phyloP scores from a whole-genome alignment of 805 yeast genomes.

The Wickerhamiella domercqiae region DNA sequence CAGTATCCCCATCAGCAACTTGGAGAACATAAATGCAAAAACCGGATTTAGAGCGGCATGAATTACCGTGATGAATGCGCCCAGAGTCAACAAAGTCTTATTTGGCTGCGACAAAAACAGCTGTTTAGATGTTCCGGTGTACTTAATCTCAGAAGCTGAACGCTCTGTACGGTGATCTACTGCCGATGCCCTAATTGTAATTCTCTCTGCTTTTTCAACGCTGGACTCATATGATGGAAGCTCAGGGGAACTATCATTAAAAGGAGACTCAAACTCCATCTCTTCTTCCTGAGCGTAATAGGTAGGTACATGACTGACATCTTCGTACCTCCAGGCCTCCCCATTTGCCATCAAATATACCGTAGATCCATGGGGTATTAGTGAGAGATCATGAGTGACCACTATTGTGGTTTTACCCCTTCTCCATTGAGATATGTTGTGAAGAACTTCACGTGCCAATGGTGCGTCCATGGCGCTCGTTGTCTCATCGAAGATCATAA shows the following conservation, averaged over 20 bases:
- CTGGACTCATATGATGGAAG: background rate
- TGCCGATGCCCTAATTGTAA: too few relatives aligned
- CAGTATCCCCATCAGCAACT: constrained; percentile 48
- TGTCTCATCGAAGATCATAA: constrained; percentile 74
- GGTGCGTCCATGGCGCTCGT: constrained; percentile 60
- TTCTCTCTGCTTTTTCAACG: constrained; percentile 1
- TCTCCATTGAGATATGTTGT: constrained; percentile 45
- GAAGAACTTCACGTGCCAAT: constrained; percentile 33
- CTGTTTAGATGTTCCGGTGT: background rate
- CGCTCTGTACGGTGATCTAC: background rate
- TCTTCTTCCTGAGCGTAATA: background rate
- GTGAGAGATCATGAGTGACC: constrained; percentile 60
- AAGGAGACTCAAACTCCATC: background rate
- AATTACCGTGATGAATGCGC: constrained; percentile 36
- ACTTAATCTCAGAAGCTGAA: background rate
- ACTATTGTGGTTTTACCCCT: constrained; percentile 57
- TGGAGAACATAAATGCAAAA: constrained; percentile 65
- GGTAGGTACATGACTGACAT: too few relatives aligned
- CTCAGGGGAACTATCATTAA: background rate
- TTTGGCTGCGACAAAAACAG: constrained; percentile 7
- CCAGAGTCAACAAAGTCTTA: constrained; percentile 27
- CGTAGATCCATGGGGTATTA: constrained; percentile 40
- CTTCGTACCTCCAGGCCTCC: constrained; percentile 20
- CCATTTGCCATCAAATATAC: constrained; percentile 52
- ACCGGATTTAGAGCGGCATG: constrained; percentile 60